phyloP scores from a whole-genome alignment of 2,329 filamentous ascomycete species.

The Huntiella decipiens region DNA sequence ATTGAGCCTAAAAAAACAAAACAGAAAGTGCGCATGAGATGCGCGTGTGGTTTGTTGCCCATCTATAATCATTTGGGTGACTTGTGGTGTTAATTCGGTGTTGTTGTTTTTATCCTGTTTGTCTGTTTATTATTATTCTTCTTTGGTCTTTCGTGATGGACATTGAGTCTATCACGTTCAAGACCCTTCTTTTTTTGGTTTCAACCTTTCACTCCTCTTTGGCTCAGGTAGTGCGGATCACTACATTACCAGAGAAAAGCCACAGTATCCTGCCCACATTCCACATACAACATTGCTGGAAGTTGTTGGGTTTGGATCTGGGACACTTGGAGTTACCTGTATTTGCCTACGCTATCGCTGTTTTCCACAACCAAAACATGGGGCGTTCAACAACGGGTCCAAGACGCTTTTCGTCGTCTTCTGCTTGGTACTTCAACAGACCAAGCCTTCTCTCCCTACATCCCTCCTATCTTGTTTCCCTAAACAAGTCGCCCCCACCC shows the following conservation, averaged over 20 bases:
- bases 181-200: neutral
- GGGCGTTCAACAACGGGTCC: conserved; percentile 60
- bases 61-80: neutral
- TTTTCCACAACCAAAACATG: conserved; percentile 78
- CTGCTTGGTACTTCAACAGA: conserved; percentile 11
- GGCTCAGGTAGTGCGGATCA: conserved; percentile 11
- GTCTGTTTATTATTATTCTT: neutral
- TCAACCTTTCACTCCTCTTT: conserved; percentile 10
- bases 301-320: conserved; percentile 21
- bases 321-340: conserved; percentile 42
- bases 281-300: conserved; percentile 55
- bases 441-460: conserved; percentile 17
- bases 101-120: neutral
- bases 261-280: conserved; percentile 14
- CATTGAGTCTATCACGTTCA: neutral
- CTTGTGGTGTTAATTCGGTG: neutral
- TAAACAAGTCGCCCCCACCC: conserved; percentile 11
- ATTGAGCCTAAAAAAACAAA: conserved; percentile 10
- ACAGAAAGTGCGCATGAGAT: neutral
- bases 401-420: conserved; percentile 42
- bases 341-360: conserved; percentile 47
- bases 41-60: neutral
- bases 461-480: conserved; percentile 13
- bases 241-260: conserved; percentile 13
- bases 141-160: neutral